These are phyloP conservation scores for Daedalea quercina DNA, from an alignment of 768 basidiomycete genomes.

Conservation along the genomic window DNA sequence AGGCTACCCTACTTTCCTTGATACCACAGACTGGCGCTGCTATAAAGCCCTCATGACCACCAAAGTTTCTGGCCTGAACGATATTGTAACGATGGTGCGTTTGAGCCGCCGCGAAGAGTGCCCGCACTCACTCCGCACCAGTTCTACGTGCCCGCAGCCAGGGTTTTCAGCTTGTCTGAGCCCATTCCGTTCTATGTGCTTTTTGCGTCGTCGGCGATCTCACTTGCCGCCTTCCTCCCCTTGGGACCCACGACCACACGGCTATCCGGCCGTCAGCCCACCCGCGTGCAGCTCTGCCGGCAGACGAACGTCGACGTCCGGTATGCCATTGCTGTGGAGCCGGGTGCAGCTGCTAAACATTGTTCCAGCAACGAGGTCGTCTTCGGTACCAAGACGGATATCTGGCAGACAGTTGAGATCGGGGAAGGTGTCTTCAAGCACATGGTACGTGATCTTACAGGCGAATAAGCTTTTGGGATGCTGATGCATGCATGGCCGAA, in stretches of 20 bases:
- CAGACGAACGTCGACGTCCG: slow-evolving; percentile 63
- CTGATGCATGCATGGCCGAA: not conserved
- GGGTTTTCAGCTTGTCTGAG: slow-evolving; percentile 50
- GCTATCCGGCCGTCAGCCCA: slow-evolving; percentile 28
- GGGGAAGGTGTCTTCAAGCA: slow-evolving; percentile 58
- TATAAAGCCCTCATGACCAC: slow-evolving; percentile 31
- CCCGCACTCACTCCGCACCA: too few species aligned
- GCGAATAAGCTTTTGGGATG: not conserved
- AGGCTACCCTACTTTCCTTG: slow-evolving; percentile 33
- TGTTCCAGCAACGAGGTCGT: slow-evolving; percentile 37
- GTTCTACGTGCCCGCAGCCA: slow-evolving; percentile 51
- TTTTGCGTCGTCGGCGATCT: slow-evolving; percentile 47
- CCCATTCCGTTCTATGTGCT: slow-evolving; percentile 64
- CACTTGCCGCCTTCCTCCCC: slow-evolving; percentile 56
- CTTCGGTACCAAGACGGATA: slow-evolving; percentile 56
- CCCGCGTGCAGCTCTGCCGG: slow-evolving; percentile 55
- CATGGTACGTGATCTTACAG: slow-evolving; percentile 31
- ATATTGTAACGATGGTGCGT: slow-evolving; percentile 32
- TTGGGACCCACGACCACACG: slow-evolving; percentile 39
- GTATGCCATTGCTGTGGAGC: slow-evolving; percentile 16
- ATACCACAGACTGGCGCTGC: slow-evolving; percentile 43
- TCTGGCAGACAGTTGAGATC: slow-evolving; percentile 60
- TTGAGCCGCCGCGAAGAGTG: not conserved
- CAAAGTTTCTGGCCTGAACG: slow-evolving; percentile 12
- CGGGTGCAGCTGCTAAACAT: not conserved